These are phyloP conservation scores for Rhizoclosmatium globosum DNA, from an alignment of 192 early-diverging fungal species.

Conservation along the genomic window DNA sequence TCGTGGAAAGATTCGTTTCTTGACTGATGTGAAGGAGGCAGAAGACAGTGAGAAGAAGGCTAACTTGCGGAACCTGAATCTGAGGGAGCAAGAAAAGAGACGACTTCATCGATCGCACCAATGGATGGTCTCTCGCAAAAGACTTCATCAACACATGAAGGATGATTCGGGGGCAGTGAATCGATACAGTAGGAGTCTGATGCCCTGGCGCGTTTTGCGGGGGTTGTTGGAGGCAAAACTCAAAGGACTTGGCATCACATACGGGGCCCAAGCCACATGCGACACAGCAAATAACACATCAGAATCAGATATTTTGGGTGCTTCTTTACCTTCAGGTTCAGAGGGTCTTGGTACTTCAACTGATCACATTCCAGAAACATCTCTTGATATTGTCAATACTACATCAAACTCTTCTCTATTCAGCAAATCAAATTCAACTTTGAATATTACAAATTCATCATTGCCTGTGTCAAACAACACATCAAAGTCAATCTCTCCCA, in stretches of 20 bases:
- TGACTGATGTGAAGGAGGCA: neutral
- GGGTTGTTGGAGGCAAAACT: neutral
- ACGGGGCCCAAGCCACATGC: neutral
- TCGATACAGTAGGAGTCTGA: neutral
- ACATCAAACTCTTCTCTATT: neutral
- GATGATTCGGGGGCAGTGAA: neutral
- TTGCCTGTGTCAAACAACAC: neutral
- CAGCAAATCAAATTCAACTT: neutral
- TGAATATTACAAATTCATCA: no score
- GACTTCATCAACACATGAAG: neutral
- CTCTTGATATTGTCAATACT: no score
- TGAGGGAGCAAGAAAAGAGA: neutral
- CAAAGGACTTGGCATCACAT: neutral
- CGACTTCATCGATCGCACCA: neutral
- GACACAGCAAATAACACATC: neutral
- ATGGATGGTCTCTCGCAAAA: neutral
- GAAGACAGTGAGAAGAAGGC: neutral
- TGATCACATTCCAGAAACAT: no score
- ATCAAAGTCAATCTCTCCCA: neutral
- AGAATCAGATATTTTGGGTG: neutral
- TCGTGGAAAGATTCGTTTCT: neutral
- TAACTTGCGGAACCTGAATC: neutral
- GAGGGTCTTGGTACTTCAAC: neutral
- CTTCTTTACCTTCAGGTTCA: neutral
- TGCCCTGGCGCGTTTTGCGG: neutral